phyloP scores from a whole-genome alignment of 2,329 filamentous ascomycete species.

The Cercospora nicotianae region DNA sequence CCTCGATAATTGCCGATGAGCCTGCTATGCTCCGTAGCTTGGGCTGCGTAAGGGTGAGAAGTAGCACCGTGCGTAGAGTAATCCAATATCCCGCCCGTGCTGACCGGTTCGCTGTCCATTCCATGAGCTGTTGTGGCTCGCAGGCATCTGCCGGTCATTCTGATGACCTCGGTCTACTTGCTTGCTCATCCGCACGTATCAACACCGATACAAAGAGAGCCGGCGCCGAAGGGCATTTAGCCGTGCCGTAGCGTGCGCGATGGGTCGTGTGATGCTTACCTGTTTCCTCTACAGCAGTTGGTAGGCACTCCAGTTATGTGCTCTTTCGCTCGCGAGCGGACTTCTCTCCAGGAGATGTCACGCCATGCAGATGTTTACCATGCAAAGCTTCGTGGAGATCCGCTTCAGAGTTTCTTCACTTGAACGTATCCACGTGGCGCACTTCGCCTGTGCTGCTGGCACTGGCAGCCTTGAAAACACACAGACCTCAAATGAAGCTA shows the following conservation, averaged over 20 bases:
- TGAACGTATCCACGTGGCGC: background rate
- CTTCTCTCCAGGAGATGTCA: background rate
- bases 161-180: background rate
- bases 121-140: background rate
- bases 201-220: background rate
- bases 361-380: background rate
- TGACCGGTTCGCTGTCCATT: background rate
- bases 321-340: background rate
- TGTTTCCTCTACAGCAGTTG: background rate
- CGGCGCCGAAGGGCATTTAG: background rate
- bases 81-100: background rate
- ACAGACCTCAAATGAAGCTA: background rate
- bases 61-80: background rate
- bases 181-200: background rate
- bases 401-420: background rate
- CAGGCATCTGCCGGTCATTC: background rate
- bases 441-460: background rate
- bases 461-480: background rate
- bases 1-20: background rate
- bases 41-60: background rate
- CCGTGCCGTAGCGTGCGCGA: background rate
- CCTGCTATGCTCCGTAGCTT: background rate
- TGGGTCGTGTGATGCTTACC: background rate
- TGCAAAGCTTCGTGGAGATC: background rate
- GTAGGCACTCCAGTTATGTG: background rate